Percentiles rank a stretch among this genome's conserved stretches.
Conservation (phyloP, 2,329 filamentous ascomycete genomes). For the Aspergillus sp. region DNA sequence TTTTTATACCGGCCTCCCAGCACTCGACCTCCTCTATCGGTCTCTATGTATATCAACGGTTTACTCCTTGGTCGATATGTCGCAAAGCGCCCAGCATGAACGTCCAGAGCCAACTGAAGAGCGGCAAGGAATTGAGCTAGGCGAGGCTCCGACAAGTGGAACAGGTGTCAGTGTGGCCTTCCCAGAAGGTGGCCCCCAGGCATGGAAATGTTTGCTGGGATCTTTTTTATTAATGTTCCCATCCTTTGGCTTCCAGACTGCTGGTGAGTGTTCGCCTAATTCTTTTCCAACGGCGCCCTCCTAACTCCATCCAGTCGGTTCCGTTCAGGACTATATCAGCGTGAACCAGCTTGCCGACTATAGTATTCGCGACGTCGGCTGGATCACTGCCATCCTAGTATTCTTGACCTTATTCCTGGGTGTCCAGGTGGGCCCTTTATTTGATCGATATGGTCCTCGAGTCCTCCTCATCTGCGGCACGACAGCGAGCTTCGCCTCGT, state of each 20-base stretch:
- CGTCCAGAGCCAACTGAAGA: too few relatives aligned
- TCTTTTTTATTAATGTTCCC: conserved; percentile 40
- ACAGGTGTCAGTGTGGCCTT: conserved; percentile 18
- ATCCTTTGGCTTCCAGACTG: conserved; percentile 50
- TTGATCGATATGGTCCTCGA: conserved; percentile 50
- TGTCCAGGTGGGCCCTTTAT: conserved; percentile 51
- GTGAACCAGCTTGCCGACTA: conserved; percentile 47
- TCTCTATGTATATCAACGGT: too few relatives aligned
- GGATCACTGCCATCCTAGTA: conserved; percentile 51
- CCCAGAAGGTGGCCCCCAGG: conserved; percentile 33
- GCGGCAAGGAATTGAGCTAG: too few relatives aligned
- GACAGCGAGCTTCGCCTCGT: conserved; percentile 38
- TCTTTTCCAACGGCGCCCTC: background rate
- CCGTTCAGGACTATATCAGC: conserved; percentile 50
- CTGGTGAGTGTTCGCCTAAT: conserved; percentile 15
- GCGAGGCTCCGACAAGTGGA: too few relatives aligned
- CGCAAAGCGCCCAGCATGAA: too few relatives aligned
- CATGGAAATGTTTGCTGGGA: conserved; percentile 36
- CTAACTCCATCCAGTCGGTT: conserved; percentile 38
- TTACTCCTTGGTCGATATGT: too few relatives aligned
- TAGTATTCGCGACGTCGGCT: conserved; percentile 48
- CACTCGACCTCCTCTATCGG: too few relatives aligned
- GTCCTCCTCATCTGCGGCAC: conserved; percentile 42
- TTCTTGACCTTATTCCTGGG: conserved; percentile 48
- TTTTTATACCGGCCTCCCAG: too few relatives aligned